Conservation (phyloP, 768 basidiomycete species). For the Lentinus brumalis region DNA sequence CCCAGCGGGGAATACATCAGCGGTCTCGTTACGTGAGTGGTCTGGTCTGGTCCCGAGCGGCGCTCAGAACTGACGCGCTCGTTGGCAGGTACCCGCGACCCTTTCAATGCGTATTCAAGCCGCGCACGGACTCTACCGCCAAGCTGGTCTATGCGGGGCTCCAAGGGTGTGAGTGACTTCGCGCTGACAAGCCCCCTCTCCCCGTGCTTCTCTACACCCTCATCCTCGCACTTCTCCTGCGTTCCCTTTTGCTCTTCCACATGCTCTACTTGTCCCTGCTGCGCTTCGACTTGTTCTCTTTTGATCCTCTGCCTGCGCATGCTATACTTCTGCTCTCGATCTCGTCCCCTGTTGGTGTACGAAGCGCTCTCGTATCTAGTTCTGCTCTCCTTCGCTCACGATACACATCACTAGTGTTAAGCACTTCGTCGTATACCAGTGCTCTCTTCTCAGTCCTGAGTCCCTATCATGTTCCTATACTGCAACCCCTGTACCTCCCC, state of each 20-base stretch:
- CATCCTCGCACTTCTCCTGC: background rate
- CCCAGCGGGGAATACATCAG: constrained; percentile 25
- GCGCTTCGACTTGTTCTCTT: background rate
- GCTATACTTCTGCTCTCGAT: background rate
- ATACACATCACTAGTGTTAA: background rate
- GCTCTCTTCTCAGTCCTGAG: background rate
- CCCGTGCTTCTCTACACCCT: background rate
- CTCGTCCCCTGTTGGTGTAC: no score
- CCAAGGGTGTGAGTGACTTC: constrained; percentile 9
- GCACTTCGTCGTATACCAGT: no score
- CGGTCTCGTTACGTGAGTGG: constrained; percentile 25
- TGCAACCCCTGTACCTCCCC: background rate
- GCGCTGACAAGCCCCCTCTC: background rate
- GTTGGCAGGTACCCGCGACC: constrained; percentile 18
- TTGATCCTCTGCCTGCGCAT: background rate
- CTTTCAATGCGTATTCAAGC: constrained; percentile 23
- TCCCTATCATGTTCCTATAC: background rate
- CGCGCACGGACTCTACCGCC: constrained; percentile 16
- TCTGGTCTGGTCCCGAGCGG: background rate
- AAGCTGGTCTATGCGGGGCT: constrained; percentile 9
- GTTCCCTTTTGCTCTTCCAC: background rate
- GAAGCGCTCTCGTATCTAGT: background rate
- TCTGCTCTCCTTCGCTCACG: background rate
- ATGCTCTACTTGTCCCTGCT: no score
- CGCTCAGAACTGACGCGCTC: background rate